Evolutionary conservation across 1,139 yeast species (phyloP).

Genomic region (Zygoascus sp.): DNA sequence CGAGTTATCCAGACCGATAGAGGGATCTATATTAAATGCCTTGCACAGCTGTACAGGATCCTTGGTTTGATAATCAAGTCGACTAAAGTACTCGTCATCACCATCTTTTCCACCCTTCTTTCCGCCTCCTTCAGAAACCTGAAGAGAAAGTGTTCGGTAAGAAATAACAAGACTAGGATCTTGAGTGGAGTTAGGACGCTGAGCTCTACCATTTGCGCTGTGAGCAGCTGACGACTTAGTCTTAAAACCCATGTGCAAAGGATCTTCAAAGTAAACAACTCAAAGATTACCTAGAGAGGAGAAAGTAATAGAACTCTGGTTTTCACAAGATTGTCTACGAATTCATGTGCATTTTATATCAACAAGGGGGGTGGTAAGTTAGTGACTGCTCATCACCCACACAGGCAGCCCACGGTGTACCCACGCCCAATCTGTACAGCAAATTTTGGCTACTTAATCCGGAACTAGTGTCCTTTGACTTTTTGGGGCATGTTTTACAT

Average conservation of each 20-base stretch:
- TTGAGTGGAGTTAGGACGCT: constrained; percentile 1
- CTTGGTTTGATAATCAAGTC: constrained; percentile 18
- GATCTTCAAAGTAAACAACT: background rate
- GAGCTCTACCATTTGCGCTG: background rate
- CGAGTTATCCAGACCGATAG: constrained; percentile 32
- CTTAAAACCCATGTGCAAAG: background rate
- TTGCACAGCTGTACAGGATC: constrained; percentile 15
- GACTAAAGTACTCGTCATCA: constrained; percentile 18
- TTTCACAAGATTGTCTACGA: background rate
- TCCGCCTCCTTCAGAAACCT: constrained; percentile 14
- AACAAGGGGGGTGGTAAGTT: background rate
- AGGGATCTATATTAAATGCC: constrained; percentile 24
- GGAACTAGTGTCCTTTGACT: background rate
- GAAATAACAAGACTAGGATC: constrained; percentile 10
- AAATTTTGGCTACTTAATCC: background rate
- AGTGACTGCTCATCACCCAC: background rate
- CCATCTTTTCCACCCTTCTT: constrained; percentile 8
- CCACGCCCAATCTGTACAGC: background rate
- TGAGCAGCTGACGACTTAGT: background rate
- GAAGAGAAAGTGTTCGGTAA: constrained; percentile 29
- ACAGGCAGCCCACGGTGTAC: background rate
- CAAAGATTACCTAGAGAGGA: background rate
- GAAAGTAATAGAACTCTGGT: background rate
- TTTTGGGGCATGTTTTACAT: background rate
- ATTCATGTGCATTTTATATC: background rate